Evolutionary conservation across 495 filamentous ascomycete genomes (phyloP).

Genomic region (Chaetomium cochliodes): DNA sequence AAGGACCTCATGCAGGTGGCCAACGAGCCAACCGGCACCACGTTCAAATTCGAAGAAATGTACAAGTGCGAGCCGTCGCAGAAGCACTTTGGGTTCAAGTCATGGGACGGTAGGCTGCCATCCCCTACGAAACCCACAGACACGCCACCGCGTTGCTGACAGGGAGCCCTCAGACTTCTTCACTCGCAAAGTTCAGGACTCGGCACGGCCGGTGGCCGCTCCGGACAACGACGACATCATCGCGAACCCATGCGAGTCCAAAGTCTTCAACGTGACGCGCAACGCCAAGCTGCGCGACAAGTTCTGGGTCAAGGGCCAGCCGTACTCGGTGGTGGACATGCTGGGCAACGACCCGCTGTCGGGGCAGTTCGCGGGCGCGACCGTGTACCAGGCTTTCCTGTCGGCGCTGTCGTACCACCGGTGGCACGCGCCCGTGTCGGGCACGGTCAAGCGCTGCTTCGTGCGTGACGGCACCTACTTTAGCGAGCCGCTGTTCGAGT

Average conservation of each 20-base stretch:
- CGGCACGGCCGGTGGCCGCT: constrained; percentile 57
- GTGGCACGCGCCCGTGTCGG: constrained; percentile 66
- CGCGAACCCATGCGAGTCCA: constrained; percentile 65
- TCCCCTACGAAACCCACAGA: neutral
- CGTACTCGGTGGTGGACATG: constrained; percentile 64
- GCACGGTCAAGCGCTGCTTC: constrained; percentile 55
- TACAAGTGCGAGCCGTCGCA: constrained; percentile 51
- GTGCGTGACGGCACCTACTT: constrained; percentile 67
- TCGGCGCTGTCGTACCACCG: constrained; percentile 66
- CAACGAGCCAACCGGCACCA: constrained; percentile 45
- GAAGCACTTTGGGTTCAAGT: constrained; percentile 60
- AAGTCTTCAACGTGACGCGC: constrained; percentile 47
- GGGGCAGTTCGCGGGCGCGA: constrained; percentile 57
- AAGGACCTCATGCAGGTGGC: constrained; percentile 50
- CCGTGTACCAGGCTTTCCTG: constrained; percentile 67
- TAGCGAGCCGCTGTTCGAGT: constrained; percentile 59
- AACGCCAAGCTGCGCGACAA: constrained; percentile 48
- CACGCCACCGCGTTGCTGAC: neutral
- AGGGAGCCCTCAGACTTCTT: constrained; percentile 57
- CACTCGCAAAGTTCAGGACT: constrained; percentile 56
- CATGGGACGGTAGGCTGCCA: constrained; percentile 58
- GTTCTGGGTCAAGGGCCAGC: constrained; percentile 72
- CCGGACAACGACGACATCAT: constrained; percentile 57
- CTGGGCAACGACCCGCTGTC: constrained; percentile 53
- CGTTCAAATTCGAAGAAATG: constrained; percentile 52